Evolutionary conservation across 495 filamentous ascomycete genomes (phyloP).

Genomic region (Podospora conica): DNA sequence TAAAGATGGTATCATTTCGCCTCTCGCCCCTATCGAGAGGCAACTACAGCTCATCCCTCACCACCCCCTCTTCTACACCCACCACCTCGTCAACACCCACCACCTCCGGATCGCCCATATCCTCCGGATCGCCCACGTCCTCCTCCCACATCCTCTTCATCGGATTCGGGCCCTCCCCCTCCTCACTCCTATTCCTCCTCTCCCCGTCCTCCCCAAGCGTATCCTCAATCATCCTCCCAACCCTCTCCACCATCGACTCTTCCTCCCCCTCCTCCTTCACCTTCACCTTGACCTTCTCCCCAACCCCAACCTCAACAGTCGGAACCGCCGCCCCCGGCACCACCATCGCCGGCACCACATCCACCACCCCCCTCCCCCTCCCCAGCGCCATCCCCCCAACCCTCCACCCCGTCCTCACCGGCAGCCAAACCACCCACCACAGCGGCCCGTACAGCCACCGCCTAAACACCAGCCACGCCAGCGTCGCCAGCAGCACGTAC

Average conservation of each 20-base stretch:
- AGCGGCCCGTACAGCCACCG: conserved; percentile 80
- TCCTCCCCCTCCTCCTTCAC: conserved; percentile 15
- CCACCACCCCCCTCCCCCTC: conserved; percentile 31
- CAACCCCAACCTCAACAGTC: conserved; percentile 31
- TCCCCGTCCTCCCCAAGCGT: conserved; percentile 15
- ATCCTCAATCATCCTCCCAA: conserved; percentile 48
- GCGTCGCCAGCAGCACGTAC: conserved; percentile 68
- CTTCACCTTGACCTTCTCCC: conserved; percentile 7
- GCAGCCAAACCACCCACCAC: conserved; percentile 82
- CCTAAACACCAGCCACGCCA: conserved; percentile 80
- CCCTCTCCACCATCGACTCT: conserved; percentile 39
- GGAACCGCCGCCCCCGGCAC: conserved; percentile 44
- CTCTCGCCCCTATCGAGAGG: not conserved
- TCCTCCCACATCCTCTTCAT: conserved; percentile 86
- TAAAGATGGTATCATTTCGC: not conserved
- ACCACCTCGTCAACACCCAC: not conserved
- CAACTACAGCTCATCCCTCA: conserved; percentile 37
- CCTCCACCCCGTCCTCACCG: conserved; percentile 55
- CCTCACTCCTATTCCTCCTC: conserved; percentile 26
- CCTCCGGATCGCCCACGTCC: conserved; percentile 60
- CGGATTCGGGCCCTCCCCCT: conserved; percentile 25
- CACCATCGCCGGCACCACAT: conserved; percentile 19
- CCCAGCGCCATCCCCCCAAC: conserved; percentile 36
- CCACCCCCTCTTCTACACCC: conserved; percentile 1
- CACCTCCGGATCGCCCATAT: not conserved